Percentiles rank a stretch among this genome's conserved stretches.
phyloP scores from a whole-genome alignment of 768 basidiomycete genomes.

The Mycena maculata region DNA sequence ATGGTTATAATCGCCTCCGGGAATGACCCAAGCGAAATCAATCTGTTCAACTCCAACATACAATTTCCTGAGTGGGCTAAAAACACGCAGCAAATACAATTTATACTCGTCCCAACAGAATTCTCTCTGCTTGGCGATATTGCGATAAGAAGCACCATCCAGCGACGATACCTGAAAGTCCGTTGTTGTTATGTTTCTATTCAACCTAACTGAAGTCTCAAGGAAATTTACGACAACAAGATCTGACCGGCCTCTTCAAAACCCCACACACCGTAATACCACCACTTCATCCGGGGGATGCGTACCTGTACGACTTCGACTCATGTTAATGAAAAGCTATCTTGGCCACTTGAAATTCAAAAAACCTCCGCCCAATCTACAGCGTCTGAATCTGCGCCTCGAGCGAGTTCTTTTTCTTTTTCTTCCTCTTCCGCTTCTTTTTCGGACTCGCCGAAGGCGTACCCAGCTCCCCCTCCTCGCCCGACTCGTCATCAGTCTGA shows the following conservation, averaged over 20 bases:
- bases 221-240: too few species aligned
- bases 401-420: constrained; percentile 56
- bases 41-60: constrained; percentile 1
- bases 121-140: constrained; percentile 24
- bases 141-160: neutral
- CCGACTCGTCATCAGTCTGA: constrained; percentile 50
- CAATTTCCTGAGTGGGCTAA: neutral
- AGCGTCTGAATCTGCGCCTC: constrained; percentile 29
- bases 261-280: too few species aligned
- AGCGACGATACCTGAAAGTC: constrained; percentile 1
- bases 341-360: too few species aligned
- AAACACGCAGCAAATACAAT: neutral
- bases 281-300: too few species aligned
- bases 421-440: constrained; percentile 67
- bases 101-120: constrained; percentile 28
- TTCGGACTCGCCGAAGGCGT: constrained; percentile 49
- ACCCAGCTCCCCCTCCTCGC: constrained; percentile 39
- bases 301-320: too few species aligned
- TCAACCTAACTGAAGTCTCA: too few species aligned
- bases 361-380: too few species aligned
- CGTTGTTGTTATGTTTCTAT: neutral
- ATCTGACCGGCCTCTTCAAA: too few species aligned
- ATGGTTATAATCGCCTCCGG: constrained; percentile 40
- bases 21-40: neutral
- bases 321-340: too few species aligned